Conservation (phyloP, 495 filamentous ascomycete species). For the Daldinia concentrica region DNA sequence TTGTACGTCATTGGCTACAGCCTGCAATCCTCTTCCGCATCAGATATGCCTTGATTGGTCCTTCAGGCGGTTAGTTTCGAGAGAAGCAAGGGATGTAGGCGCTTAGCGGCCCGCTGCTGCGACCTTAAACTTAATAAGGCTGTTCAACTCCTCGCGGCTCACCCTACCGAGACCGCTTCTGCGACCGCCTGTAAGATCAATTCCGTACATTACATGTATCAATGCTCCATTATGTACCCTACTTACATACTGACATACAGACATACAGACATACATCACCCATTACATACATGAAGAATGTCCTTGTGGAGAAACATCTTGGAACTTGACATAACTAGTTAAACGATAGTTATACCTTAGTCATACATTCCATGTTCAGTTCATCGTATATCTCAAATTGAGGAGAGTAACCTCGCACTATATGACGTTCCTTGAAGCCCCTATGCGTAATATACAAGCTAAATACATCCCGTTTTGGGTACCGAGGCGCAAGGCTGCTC, state of each 20-base stretch:
- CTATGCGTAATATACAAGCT: slow-evolving; percentile 30
- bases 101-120: slow-evolving; percentile 41
- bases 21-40: slow-evolving; percentile 22
- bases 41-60: slow-evolving; percentile 26
- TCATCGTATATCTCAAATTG: slow-evolving; percentile 37
- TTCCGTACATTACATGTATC: slow-evolving; percentile 30
- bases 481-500: slow-evolving; percentile 30
- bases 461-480: slow-evolving; percentile 26
- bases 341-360: background rate
- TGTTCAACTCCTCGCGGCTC: slow-evolving; percentile 32
- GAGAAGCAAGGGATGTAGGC: slow-evolving; percentile 34
- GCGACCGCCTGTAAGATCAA: slow-evolving; percentile 37
- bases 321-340: background rate
- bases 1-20: slow-evolving; percentile 41
- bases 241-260: slow-evolving; percentile 17
- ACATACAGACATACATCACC: slow-evolving; percentile 11
- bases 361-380: slow-evolving; percentile 6
- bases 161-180: slow-evolving; percentile 33
- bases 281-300: slow-evolving; percentile 2
- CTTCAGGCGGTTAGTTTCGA: slow-evolving; percentile 36
- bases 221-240: background rate
- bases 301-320: background rate
- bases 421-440: slow-evolving; percentile 26
- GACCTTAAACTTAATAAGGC: slow-evolving; percentile 35
- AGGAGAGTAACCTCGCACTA: slow-evolving; percentile 46